Base-by-base conservation (phyloP, 495 filamentous ascomycete species). In the Wilcoxina mikolae region DNA sequence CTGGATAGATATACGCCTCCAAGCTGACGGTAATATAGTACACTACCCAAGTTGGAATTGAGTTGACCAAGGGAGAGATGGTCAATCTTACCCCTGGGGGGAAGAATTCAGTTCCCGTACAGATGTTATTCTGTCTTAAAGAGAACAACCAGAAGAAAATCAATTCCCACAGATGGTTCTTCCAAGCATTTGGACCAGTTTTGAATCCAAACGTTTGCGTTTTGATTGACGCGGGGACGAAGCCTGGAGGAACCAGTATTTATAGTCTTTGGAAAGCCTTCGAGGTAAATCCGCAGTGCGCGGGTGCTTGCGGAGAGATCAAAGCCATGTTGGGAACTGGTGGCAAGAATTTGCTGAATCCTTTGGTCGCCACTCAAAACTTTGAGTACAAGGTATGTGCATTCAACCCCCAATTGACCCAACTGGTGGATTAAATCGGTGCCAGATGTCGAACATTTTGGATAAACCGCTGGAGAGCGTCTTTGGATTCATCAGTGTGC, bases 81-180 rank as follows among this genome's bases (percentile, higher is more conserved):
- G 93, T 96, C 7, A 74, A 80, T 56, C 73, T 96, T 26, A 84
- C 85, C 56, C 81, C 81, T 3, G 78, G 76, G 50, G 73, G 78
- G 9, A 62, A 62, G 33, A 77, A 77, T 33, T 82, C 81, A 24
- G 81, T 83, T 48, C 89, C 90, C 0, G 85, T 96, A 10, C 93
- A 99, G 69, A 84, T 99, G 77, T 79, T 99, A 0, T 99, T 99
- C 74, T 99, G 93, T 66, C 68, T 99, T 58, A 99, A 99, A 74
- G 93, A 99, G 68, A 94, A 95, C 75, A 99, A 99, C 65, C 88
- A 95, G 74, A 99, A 99, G 74, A 99, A 99, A 73, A 96, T 99
- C 76, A 99, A 99, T 66, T 95, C 90, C 1, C 93, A 99, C 66
- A 74, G 93, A 60, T 99, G 93, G 93, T 95, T 96, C 72, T 96